A percentile compares a stretch with the other conserved stretches of the same genome.
Evolutionary conservation across 768 basidiomycete genomes (phyloP).

Genomic region (Podaxis pistillaris): DNA sequence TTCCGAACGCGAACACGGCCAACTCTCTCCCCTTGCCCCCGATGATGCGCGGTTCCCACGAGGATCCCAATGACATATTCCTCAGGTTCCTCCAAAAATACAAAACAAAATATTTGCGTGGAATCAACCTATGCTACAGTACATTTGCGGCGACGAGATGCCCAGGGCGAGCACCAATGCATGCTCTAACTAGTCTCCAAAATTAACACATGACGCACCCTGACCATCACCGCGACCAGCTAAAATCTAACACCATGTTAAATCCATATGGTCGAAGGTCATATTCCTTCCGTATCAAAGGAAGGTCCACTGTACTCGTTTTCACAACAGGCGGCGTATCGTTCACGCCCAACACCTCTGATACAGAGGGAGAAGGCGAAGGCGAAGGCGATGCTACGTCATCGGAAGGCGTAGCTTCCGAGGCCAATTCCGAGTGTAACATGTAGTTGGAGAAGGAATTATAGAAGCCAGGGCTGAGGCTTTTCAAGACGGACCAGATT

Average conservation of each 20-base stretch:
- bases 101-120: not conserved
- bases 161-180: not conserved
- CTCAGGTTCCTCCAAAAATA: not conserved
- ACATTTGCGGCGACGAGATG: not conserved
- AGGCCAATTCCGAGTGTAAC: slow-evolving; percentile 9
- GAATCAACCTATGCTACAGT: slow-evolving; percentile 10
- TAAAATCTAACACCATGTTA: slow-evolving; percentile 70
- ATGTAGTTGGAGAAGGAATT: slow-evolving; percentile 3
- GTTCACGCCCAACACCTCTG: not conserved
- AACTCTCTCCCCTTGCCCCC: not conserved
- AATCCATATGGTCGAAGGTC: slow-evolving; percentile 75
- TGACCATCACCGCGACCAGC: slow-evolving; percentile 44
- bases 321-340: slow-evolving; percentile 1
- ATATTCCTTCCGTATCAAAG: slow-evolving; percentile 50
- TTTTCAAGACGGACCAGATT: slow-evolving; percentile 18
- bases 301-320: slow-evolving; percentile 19
- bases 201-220: not conserved
- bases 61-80: not conserved
- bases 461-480: slow-evolving; percentile 12
- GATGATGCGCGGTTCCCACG: slow-evolving; percentile 14
- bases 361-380: not conserved
- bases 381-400: slow-evolving; percentile 13
- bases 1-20: slow-evolving; percentile 2
- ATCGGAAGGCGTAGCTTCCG: not conserved
- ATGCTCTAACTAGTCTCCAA: not conserved